Evolutionary conservation across 2,329 filamentous ascomycete genomes (phyloP).

Genomic region (Hypocreales sp.): DNA sequence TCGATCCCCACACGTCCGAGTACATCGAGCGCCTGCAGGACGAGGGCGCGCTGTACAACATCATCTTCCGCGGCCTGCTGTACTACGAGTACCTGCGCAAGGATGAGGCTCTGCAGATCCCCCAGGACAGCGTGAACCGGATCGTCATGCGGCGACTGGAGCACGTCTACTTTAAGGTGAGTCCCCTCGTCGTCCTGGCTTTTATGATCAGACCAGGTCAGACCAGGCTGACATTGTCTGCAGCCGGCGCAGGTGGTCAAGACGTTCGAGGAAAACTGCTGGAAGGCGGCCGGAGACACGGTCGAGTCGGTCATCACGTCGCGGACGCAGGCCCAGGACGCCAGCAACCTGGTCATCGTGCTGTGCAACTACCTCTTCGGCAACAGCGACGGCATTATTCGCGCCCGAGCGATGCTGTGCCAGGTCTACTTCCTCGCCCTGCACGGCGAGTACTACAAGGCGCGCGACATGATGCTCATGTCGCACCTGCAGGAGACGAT

Average conservation of each 20-base stretch:
- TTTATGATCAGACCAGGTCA: too few relatives aligned
- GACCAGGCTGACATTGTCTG: constrained; percentile 3
- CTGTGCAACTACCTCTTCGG: constrained; percentile 92
- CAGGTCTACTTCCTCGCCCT: constrained; percentile 97
- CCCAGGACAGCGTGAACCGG: constrained; percentile 82
- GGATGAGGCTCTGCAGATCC: constrained; percentile 51
- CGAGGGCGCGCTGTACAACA: constrained; percentile 79
- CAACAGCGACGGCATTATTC: constrained; percentile 89
- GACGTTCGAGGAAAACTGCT: constrained; percentile 87
- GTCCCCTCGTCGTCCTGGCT: constrained; percentile 8
- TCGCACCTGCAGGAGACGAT: constrained; percentile 98
- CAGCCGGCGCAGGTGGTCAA: constrained; percentile 79
- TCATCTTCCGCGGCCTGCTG: constrained; percentile 73
- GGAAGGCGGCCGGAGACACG: constrained; percentile 58
- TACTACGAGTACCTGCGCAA: constrained; percentile 76
- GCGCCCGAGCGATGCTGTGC: constrained; percentile 92
- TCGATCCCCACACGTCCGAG: constrained; percentile 96
- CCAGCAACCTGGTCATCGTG: constrained; percentile 61
- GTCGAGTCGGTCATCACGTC: constrained; percentile 73
- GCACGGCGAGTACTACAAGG: constrained; percentile 95
- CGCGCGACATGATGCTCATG: constrained; percentile 99
- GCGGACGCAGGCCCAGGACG: constrained; percentile 50
- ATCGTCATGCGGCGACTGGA: constrained; percentile 88
- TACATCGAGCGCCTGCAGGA: constrained; percentile 93
- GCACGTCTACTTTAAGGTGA: constrained; percentile 95